Conservation (phyloP, 768 basidiomycete genomes). For the Tulasnella sp. region DNA sequence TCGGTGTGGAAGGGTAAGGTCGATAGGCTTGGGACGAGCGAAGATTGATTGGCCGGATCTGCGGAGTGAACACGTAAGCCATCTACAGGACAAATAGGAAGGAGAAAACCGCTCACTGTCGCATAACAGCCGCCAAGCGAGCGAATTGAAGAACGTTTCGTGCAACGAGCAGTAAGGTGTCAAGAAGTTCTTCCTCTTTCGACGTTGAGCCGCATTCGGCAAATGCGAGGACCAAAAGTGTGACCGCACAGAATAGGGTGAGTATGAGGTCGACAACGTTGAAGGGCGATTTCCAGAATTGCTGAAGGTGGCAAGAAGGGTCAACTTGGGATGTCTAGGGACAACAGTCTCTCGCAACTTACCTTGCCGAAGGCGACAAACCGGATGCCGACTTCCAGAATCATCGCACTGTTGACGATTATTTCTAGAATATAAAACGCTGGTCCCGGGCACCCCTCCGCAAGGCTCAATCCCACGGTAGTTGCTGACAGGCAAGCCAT, state of each 20-base stretch:
- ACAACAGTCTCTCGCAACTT: slow-evolving; percentile 38
- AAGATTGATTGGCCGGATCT: slow-evolving; percentile 90
- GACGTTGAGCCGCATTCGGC: slow-evolving; percentile 78
- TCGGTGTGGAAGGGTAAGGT: slow-evolving; percentile 65
- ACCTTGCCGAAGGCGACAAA: slow-evolving; percentile 92
- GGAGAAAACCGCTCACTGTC: slow-evolving; percentile 66
- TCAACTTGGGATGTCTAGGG: background rate
- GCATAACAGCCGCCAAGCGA: slow-evolving; percentile 85
- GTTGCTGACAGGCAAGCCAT: slow-evolving; percentile 86
- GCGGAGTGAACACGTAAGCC: background rate
- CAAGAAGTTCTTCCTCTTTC: slow-evolving; percentile 91
- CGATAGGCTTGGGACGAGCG: slow-evolving; percentile 79
- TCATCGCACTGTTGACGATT: slow-evolving; percentile 88
- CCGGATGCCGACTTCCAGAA: slow-evolving; percentile 85
- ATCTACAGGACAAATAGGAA: slow-evolving; percentile 43
- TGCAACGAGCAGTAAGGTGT: slow-evolving; percentile 86
- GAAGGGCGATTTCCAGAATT: slow-evolving; percentile 96
- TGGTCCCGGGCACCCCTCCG: slow-evolving; percentile 80
- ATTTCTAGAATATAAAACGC: slow-evolving; percentile 87
- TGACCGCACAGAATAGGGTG: slow-evolving; percentile 84
- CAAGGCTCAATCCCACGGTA: slow-evolving; percentile 77
- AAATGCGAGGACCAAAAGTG: slow-evolving; percentile 81
- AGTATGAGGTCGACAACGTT: slow-evolving; percentile 81
- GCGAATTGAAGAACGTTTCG: slow-evolving; percentile 92
- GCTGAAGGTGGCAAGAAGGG: slow-evolving; percentile 46